These are phyloP conservation scores for Fagopyrum esculentum DNA, from an alignment of 148 eudicot species.

Conservation along the genomic window DNA sequence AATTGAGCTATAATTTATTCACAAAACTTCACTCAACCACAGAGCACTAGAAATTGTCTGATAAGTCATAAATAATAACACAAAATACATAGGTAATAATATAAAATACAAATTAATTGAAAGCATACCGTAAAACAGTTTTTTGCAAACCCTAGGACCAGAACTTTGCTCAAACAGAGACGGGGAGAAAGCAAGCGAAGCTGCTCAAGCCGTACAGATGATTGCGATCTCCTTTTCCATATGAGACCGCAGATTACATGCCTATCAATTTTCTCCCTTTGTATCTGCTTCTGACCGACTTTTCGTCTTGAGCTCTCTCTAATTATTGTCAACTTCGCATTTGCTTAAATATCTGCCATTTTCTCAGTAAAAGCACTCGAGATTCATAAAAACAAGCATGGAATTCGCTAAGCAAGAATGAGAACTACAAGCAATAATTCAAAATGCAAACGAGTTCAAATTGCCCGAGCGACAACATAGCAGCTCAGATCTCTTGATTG, in stretches of 20 bases:
- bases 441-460: not conserved
- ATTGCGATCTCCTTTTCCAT: not conserved
- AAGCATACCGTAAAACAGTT: not conserved
- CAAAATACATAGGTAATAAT: not conserved
- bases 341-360: not conserved
- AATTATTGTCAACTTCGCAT: not conserved
- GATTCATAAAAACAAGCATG: not conserved
- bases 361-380: not conserved
- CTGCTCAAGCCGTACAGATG: not conserved
- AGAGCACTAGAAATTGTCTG: not conserved
- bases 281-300: not conserved
- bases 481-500: not conserved
- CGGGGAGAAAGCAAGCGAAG: not conserved
- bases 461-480: not conserved
- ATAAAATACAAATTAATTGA: not conserved
- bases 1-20: not conserved
- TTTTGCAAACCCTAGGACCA: conserved; percentile 1
- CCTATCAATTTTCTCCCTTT: not conserved
- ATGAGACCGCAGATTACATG: not conserved
- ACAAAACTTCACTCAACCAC: not conserved
- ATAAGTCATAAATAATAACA: not conserved
- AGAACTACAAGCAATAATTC: not conserved
- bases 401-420: not conserved
- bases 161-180: not conserved
- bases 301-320: not conserved